Percentiles rank a stretch among this genome's conserved stretches.
Conservation (phyloP, 345 rosid species). For the Lepidium didymum region DNA sequence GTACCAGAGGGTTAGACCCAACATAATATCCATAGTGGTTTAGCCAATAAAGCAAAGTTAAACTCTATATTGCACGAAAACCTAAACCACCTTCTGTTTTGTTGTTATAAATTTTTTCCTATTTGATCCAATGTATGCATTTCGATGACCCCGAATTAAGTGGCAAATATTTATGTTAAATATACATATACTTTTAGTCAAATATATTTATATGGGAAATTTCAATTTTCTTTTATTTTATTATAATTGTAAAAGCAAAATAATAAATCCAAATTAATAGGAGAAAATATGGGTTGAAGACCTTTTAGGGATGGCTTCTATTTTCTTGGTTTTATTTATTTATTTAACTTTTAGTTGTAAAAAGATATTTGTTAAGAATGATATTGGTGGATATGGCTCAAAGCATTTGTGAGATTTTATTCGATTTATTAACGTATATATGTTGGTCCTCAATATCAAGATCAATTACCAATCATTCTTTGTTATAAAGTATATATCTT, state of each 20-base stretch:
- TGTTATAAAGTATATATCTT: slow-evolving; percentile 20
- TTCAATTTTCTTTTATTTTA: background rate
- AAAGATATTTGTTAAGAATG: slow-evolving; percentile 5
- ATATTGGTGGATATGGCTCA: slow-evolving; percentile 17
- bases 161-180: background rate
- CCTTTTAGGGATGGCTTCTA: slow-evolving; percentile 19
- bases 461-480: slow-evolving; percentile 20
- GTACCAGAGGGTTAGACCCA: too few species aligned
- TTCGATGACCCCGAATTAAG: too few species aligned
- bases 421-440: slow-evolving; percentile 5
- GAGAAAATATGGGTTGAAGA: background rate
- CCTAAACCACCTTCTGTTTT: too few species aligned
- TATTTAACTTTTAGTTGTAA: background rate
- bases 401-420: slow-evolving; percentile 13
- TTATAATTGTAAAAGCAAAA: background rate
- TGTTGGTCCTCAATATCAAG: slow-evolving; percentile 7
- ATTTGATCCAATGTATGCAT: too few species aligned
- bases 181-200: background rate
- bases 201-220: background rate
- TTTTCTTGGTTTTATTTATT: background rate
- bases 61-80: too few species aligned
- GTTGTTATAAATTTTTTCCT: too few species aligned
- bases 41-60: too few species aligned
- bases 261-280: background rate
- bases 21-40: too few species aligned